Percentiles rank a stretch among this genome's conserved stretches.
These are phyloP conservation scores for Chrysopogon serrulatus DNA, from an alignment of 176 grass and related monocot species.

Conservation along the genomic window DNA sequence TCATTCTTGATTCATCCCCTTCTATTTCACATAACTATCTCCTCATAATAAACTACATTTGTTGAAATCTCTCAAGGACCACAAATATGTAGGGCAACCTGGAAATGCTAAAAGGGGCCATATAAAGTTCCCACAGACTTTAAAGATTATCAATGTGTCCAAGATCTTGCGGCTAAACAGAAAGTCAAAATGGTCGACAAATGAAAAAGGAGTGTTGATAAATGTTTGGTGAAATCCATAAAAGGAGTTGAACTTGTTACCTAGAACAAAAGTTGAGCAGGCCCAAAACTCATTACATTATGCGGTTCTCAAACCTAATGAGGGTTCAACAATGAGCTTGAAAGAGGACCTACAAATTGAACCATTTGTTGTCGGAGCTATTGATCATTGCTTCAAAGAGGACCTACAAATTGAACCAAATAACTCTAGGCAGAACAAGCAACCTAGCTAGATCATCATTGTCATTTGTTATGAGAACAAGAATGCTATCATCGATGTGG, in stretches of 20 bases:
- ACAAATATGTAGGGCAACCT: conserved; percentile 25
- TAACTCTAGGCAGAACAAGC: neutral
- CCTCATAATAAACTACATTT: conserved; percentile 4
- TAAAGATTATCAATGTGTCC: neutral
- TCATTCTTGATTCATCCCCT: neutral
- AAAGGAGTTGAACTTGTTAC: neutral
- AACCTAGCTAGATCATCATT: neutral
- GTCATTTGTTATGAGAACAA: neutral
- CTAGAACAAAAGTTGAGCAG: conserved; percentile 4
- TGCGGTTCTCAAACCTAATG: too few relatives aligned
- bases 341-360: too few relatives aligned
- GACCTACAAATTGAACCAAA: neutral
- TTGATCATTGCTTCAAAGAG: too few relatives aligned
- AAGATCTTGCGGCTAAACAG: conserved; percentile 11
- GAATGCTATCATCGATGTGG: too few relatives aligned
- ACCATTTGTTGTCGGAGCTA: neutral
- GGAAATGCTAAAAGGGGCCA: conserved; percentile 39
- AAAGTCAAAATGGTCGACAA: conserved; percentile 13
- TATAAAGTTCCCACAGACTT: conserved; percentile 47
- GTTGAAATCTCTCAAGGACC: conserved; percentile 36
- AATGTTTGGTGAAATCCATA: neutral
- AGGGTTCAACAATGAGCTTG: too few relatives aligned
- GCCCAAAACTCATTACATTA: neutral
- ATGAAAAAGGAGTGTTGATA: neutral
- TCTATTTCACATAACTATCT: conserved; percentile 7